A percentile compares a stretch with the other conserved stretches of the same genome.
Conservation (phyloP, 2,329 filamentous ascomycete genomes). For the Lasiodiplodia theobromae region DNA sequence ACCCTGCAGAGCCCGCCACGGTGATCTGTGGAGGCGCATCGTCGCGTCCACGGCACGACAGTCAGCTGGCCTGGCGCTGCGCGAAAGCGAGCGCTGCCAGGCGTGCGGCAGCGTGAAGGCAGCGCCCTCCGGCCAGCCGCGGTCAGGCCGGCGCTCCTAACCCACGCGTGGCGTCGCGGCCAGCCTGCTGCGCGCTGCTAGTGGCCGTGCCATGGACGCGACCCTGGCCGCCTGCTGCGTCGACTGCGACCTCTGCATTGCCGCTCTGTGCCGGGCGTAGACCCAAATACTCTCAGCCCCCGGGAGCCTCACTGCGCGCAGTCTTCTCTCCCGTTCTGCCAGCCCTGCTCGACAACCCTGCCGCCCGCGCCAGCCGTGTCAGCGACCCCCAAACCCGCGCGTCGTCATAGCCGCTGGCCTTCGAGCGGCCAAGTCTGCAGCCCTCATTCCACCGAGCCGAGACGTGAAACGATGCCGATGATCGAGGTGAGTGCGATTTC, state of each 20-base stretch:
- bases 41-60: conserved; percentile 11
- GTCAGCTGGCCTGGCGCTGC: conserved; percentile 12
- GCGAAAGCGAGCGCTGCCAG: neutral
- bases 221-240: conserved; percentile 16
- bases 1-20: conserved; percentile 20
- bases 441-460: conserved; percentile 18
- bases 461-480: conserved; percentile 28
- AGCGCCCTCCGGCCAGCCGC: conserved; percentile 3
- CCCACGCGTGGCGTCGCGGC: conserved; percentile 19
- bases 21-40: conserved; percentile 25
- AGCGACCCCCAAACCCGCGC: neutral
- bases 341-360: neutral
- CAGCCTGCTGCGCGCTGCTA: conserved; percentile 21
- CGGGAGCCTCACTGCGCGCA: conserved; percentile 16
- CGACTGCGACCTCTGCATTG: conserved; percentile 2
- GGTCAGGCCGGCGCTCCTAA: conserved; percentile 1
- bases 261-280: conserved; percentile 16
- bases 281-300: conserved; percentile 24
- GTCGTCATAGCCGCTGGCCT: conserved; percentile 8
- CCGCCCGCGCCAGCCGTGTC: neutral
- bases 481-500: conserved; percentile 28
- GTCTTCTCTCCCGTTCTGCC: neutral
- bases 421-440: conserved; percentile 1
- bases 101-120: neutral
- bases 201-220: conserved; percentile 17